Evolutionary conservation across 2,329 filamentous ascomycete genomes (phyloP).

Genomic region (Cladophialophora carrionii): DNA sequence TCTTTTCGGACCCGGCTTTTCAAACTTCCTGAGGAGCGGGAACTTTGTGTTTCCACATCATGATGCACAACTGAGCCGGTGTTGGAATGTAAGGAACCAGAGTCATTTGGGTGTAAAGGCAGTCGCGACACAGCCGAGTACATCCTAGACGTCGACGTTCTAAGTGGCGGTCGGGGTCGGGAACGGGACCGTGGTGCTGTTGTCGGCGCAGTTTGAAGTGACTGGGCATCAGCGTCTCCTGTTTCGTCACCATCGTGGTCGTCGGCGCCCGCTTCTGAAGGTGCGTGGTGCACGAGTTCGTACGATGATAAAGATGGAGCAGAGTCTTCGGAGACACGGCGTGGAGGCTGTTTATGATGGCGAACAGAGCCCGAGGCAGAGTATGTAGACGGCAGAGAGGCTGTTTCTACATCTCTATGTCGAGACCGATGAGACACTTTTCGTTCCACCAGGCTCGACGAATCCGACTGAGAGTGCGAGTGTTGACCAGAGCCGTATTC

Average conservation of each 20-base stretch:
- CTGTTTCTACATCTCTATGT: constrained; percentile 13
- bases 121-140: constrained; percentile 28
- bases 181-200: constrained; percentile 15
- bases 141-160: constrained; percentile 24
- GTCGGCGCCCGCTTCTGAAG: constrained; percentile 13
- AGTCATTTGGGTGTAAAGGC: constrained; percentile 9
- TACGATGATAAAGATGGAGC: constrained; percentile 31
- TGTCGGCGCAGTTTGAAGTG: constrained; percentile 25
- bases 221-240: constrained; percentile 16
- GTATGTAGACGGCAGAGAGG: constrained; percentile 27
- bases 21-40: background rate
- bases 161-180: constrained; percentile 10
- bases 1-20: background rate
- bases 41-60: background rate
- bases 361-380: constrained; percentile 30
- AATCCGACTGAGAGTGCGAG: constrained; percentile 14
- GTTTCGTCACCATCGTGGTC: constrained; percentile 8
- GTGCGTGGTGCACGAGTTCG: constrained; percentile 16
- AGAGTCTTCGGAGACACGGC: constrained; percentile 34
- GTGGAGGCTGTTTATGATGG: constrained; percentile 25
- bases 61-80: constrained; percentile 13
- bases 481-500: background rate
- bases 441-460: constrained; percentile 18
- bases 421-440: constrained; percentile 1
- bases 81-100: constrained; percentile 5